Evolutionary conservation across 2,329 filamentous ascomycete genomes (phyloP).

Genomic region (Fusarium equiseti): DNA sequence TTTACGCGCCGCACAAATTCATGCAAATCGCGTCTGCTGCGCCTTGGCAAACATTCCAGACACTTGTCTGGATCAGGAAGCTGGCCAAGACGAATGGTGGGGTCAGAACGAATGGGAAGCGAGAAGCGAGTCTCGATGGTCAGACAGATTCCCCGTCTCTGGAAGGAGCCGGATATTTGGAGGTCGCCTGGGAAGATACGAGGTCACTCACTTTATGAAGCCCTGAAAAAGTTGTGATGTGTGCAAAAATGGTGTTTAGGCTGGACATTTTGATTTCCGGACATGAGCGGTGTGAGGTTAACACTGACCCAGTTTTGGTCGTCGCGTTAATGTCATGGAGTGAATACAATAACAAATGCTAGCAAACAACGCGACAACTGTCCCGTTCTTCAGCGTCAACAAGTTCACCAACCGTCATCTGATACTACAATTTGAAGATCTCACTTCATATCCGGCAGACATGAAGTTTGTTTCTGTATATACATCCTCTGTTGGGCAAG

Average conservation of each 20-base stretch:
- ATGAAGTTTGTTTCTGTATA: background rate
- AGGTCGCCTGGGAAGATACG: background rate
- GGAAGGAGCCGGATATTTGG: background rate
- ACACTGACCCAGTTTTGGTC: too few relatives aligned
- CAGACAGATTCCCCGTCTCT: background rate
- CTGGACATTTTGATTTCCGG: fast-evolving
- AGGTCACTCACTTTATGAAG: background rate
- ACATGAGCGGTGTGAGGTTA: background rate
- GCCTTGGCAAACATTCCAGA: background rate
- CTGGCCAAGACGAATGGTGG: background rate
- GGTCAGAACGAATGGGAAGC: background rate
- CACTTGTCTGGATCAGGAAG: conserved; percentile 4
- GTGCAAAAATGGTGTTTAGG: background rate
- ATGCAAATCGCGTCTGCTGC: background rate
- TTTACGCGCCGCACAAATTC: background rate
- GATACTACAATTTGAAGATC: fast-evolving
- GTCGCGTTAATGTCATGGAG: too few relatives aligned
- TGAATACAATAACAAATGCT: fast-evolving
- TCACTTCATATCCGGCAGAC: fast-evolving
- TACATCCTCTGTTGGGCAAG: background rate
- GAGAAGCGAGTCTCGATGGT: background rate
- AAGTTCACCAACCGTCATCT: background rate
- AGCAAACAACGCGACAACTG: background rate
- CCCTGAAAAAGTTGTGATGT: background rate
- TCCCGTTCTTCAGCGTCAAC: too few relatives aligned